Evolutionary conservation across 2,329 filamentous ascomycete genomes (phyloP), one percentile per base, ranked within the genome.

Genomic region (Fusarium equiseti): DNA sequence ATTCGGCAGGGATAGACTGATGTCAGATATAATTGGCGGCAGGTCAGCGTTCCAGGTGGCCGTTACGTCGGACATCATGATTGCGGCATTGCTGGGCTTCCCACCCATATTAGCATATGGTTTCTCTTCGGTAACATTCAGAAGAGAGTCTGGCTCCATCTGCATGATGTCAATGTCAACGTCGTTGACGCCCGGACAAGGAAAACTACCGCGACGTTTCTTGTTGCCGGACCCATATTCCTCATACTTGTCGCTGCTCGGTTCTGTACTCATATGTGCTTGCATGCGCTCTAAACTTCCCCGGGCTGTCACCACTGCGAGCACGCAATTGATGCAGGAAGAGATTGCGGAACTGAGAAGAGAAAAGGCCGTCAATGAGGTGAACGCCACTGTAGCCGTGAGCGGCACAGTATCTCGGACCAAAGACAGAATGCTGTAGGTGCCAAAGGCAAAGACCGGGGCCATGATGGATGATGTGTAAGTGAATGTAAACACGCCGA

Each of bases 371-470:
- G 51, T 54, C 51, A 54, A 54, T 45, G 51, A 54, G n/a, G 51
- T 54, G 40, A 54, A 54, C 20, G 51, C 51, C 13, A 54, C 40
- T 45, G 51, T 54, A 54, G 51, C 51, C 40, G 51, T 54, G 51
- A 54, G 51, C 5, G 51, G 51, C 40, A 54, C 51, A 54, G 51
- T 54, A 15, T 54, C 51, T 26, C 51, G 51, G 51, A 54, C 51
- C 40, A 54, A 27, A 45, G 51, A 54, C 40, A 54, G 20, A 54
- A 54, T 54, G 40, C 51, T 54, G 51, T 54, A 54, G 51, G 51
- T 54, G 27, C 51, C 51, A 54, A 54, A 54, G 51, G 51, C 40
- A 54, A 54, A 54, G 51, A 54, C 51, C 51, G 51, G 51, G 51
- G 51, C 51, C 51, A 54, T 54, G 40, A 54, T 54, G 51, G 51